Percentiles rank a stretch among this genome's conserved stretches.
Conservation (phyloP, 148 eudicot species). For the Diospyros kaki region DNA sequence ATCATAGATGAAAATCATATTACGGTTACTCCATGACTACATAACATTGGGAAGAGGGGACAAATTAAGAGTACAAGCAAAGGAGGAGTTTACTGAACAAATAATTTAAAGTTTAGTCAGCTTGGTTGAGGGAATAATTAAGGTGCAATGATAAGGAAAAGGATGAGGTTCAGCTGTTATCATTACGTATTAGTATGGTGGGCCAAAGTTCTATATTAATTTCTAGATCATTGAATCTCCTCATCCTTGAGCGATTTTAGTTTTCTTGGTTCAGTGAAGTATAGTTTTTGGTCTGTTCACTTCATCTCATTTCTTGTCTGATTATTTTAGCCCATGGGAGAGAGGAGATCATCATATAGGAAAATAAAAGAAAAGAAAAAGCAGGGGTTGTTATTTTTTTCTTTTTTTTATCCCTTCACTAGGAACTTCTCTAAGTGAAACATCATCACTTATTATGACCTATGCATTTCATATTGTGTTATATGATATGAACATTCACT, state of each 20-base stretch:
- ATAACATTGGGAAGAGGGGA: not conserved
- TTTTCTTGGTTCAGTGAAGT: not conserved
- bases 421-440: too few relatives aligned
- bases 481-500: not conserved
- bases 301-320: not conserved
- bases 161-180: not conserved
- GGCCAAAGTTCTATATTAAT: not conserved
- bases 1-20: conserved; percentile 4
- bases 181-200: not conserved
- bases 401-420: not conserved
- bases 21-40: not conserved
- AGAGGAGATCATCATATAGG: not conserved
- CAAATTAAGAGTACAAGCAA: not conserved
- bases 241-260: not conserved
- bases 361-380: too few relatives aligned
- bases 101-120: not conserved
- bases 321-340: not conserved
- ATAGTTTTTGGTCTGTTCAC: not conserved
- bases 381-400: not conserved
- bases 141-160: not conserved
- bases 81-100: not conserved
- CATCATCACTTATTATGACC: not conserved
- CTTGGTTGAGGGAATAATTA: not conserved
- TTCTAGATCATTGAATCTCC: not conserved
- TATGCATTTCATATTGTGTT: not conserved